phyloP scores from a whole-genome alignment of 352 stramenopile species.

The Globisporangium uncinulatum region DNA sequence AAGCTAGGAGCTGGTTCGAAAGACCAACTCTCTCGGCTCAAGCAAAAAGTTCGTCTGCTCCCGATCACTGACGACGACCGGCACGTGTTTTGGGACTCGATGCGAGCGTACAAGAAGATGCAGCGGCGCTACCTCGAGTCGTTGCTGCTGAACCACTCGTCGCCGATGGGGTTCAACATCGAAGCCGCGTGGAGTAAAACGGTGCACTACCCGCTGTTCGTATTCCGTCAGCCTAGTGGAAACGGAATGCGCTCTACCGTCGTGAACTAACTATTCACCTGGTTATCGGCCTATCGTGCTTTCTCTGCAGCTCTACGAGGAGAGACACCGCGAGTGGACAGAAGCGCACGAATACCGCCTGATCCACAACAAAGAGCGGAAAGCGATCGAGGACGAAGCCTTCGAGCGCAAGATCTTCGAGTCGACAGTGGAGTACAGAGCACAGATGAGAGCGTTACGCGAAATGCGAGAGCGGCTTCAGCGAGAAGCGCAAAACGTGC shows the following conservation, averaged over 20 bases:
- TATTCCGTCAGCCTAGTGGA: not conserved
- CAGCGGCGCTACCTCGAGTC: slow-evolving; percentile 26
- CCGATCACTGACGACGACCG: slow-evolving; percentile 37
- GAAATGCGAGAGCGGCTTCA: slow-evolving; percentile 29
- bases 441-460: slow-evolving; percentile 32
- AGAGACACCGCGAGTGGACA: slow-evolving; percentile 35
- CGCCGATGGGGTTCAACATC: slow-evolving; percentile 52
- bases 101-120: slow-evolving; percentile 37
- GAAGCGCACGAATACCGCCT: slow-evolving; percentile 31
- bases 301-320: slow-evolving; percentile 29
- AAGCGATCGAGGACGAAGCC: slow-evolving; percentile 40
- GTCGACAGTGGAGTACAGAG: slow-evolving; percentile 39
- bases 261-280: not conserved
- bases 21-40: slow-evolving; percentile 40
- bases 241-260: too few relatives aligned
- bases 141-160: slow-evolving; percentile 25
- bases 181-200: slow-evolving; percentile 45
- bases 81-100: slow-evolving; percentile 34
- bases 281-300: not conserved
- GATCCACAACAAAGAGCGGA: slow-evolving; percentile 22
- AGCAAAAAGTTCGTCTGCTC: slow-evolving; percentile 31
- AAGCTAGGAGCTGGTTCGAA: slow-evolving; percentile 3
- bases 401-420: slow-evolving; percentile 38
- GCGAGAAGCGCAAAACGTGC: slow-evolving; percentile 29
- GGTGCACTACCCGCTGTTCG: slow-evolving; percentile 13